Base-by-base conservation (phyloP, 345 rosid species). In the Ceriops zippeliana region DNA sequence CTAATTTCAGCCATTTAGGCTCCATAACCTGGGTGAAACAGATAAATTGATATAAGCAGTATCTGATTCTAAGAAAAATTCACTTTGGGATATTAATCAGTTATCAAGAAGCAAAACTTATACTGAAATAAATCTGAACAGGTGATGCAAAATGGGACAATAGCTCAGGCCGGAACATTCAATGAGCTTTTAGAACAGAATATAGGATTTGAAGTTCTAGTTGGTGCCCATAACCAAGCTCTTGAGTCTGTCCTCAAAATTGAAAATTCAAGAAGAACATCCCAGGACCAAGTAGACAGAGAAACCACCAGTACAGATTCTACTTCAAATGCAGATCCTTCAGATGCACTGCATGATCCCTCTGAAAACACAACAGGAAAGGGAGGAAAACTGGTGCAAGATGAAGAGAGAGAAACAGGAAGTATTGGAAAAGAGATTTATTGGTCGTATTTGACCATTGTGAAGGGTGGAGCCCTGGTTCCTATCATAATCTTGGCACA, bases 141-240 rank as follows among this genome's bases (percentile, higher is more conserved):
- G 98, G 97, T 93, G 72, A 90, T 90, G 97, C 86, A 86, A 80
- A 88, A 89, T 66, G 98, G 98, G 75, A 90, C 78, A 82, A 87
- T 93, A 46, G 84, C 84, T 68, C 92, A 93, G 80, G 90, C 97
- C 68, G 97, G 96, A 15, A 75, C 75, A 53, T 93, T 90, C 53
- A 87, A 84, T 58, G 85, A 89, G 68, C 96, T 93, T 73, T 30
- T 93, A 71, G 76, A 81, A 67, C 92, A 93, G 68, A 85, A 89
- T 52, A 86, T 86, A 61, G 98, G 98, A 60, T 93, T 93, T 79
- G 97, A 89, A 81, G 78, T 80, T 72, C 75, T 93, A 74, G 98
- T 93, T 49, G 98, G 98, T 74, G 96, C 98, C 67, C 98, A 90
- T 69, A 85, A 81, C 70, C 82, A 81, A 64, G 98, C 98, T 47